These are phyloP conservation scores for Aschersonia sp. DNA, from an alignment of 2,329 filamentous ascomycete genomes.

Conservation along the genomic window DNA sequence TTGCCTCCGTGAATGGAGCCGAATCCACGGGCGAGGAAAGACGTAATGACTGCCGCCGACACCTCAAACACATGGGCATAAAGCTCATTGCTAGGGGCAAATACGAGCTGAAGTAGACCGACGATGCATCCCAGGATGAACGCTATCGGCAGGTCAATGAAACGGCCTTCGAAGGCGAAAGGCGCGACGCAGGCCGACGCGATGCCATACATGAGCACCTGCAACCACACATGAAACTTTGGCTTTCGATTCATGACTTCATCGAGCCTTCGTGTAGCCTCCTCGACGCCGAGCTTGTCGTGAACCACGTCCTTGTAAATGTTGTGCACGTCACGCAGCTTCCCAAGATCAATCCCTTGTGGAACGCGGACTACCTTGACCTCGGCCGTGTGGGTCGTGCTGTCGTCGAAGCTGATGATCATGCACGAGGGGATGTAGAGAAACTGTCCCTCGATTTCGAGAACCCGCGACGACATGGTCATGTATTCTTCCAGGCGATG, in stretches of 20 bases:
- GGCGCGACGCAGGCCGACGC: slow-evolving; percentile 65
- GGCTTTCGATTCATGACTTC: slow-evolving; percentile 30
- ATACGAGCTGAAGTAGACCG: slow-evolving; percentile 58
- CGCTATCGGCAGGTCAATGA: slow-evolving; percentile 63
- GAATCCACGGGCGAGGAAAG: slow-evolving; percentile 53
- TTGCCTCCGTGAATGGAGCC: slow-evolving; percentile 45
- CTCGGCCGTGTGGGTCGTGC: slow-evolving; percentile 59
- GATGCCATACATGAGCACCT: slow-evolving; percentile 56
- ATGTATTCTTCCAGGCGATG: slow-evolving; percentile 88
- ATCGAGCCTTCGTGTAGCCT: slow-evolving; percentile 48
- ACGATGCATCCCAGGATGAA: slow-evolving; percentile 64
- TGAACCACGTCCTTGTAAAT: slow-evolving; percentile 76
- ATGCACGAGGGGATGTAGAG: slow-evolving; percentile 85
- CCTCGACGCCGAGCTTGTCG: slow-evolving; percentile 57
- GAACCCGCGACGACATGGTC: slow-evolving; percentile 74
- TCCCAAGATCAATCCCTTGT: slow-evolving; percentile 60
- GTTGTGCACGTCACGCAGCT: slow-evolving; percentile 58
- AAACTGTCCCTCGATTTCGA: slow-evolving; percentile 82
- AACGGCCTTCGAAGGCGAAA: slow-evolving; percentile 63
- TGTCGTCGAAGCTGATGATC: slow-evolving; percentile 83
- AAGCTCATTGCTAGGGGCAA: slow-evolving; percentile 60
- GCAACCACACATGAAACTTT: slow-evolving; percentile 35
- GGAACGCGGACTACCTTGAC: slow-evolving; percentile 57
- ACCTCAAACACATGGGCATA: slow-evolving; percentile 42
- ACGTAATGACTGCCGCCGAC: slow-evolving; percentile 46